Conservation (phyloP, 208 protist species). For the Trypanosoma avium region DNA sequence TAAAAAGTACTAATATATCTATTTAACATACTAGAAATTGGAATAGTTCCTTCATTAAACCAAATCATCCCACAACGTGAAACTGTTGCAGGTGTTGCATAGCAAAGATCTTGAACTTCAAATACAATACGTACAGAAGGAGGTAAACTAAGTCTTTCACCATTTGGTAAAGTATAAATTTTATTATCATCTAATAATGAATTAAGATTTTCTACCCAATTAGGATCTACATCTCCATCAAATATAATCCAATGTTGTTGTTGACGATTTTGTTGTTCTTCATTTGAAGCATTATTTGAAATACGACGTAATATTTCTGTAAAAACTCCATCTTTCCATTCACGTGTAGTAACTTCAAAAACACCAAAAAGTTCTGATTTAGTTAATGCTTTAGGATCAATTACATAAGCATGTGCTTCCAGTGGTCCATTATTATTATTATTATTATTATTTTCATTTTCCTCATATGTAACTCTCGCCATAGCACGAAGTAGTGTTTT, state of each 20-base stretch:
- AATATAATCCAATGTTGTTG: constrained; percentile 98
- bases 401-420: constrained; percentile 91
- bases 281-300: constrained; percentile 94
- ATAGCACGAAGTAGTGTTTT: constrained; percentile 94
- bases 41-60: constrained; percentile 96
- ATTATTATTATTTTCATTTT: constrained; percentile 21
- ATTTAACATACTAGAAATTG: constrained; percentile 74
- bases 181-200: constrained; percentile 99
- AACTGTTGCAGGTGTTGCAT: constrained; percentile 98
- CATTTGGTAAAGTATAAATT: constrained; percentile 99
- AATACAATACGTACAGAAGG: constrained; percentile 98
- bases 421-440: constrained; percentile 36
- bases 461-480: constrained; percentile 67
- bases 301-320: constrained; percentile 97
- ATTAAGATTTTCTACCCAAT: constrained; percentile 99
- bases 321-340: constrained; percentile 99
- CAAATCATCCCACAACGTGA: constrained; percentile 99
- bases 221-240: constrained; percentile 99
- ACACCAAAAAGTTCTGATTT: constrained; percentile 98
- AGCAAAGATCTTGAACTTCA: constrained; percentile 97
- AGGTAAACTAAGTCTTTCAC: constrained; percentile 97
- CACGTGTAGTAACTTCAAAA: constrained; percentile 97
- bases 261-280: constrained; percentile 32
- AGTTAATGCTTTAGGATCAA: constrained; percentile 99
- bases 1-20: constrained; percentile 12